Conservation (phyloP, 1,139 yeast genomes). For the Kurtzmaniella quercitrusa region DNA sequence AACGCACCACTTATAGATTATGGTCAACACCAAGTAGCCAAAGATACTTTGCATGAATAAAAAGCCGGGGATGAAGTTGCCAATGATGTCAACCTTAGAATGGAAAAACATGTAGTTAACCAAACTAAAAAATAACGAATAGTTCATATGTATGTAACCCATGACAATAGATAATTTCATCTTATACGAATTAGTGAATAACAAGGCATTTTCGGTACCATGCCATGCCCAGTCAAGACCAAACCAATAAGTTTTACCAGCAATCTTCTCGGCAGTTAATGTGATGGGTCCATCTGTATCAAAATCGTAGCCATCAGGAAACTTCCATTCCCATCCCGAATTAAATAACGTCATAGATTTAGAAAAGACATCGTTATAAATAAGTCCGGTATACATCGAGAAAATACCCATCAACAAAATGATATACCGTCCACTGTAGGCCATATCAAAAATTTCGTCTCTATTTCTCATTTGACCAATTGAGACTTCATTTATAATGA, state of each 20-base stretch:
- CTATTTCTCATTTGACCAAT: constrained; percentile 65
- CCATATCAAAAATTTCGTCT: constrained; percentile 97
- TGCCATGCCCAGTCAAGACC: constrained; percentile 98
- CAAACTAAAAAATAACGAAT: constrained; percentile 79
- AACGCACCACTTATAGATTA: constrained; percentile 89
- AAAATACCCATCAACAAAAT: constrained; percentile 86
- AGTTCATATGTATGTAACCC: constrained; percentile 95
- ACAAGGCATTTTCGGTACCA: constrained; percentile 86
- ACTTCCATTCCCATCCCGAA: constrained; percentile 85
- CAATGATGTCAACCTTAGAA: constrained; percentile 79
- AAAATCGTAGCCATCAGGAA: constrained; percentile 60
- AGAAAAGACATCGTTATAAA: constrained; percentile 92
- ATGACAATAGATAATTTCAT: constrained; percentile 92
- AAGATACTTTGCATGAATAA: constrained; percentile 94
- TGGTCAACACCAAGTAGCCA: constrained; percentile 81
- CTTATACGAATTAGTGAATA: constrained; percentile 91
- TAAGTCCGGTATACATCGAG: constrained; percentile 88
- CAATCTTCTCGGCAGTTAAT: constrained; percentile 53
- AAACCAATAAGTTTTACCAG: constrained; percentile 64
- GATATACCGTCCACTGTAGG: constrained; percentile 87
- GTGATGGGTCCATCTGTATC: constrained; percentile 48
- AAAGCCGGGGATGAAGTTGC: constrained; percentile 91
- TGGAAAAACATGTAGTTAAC: constrained; percentile 74
- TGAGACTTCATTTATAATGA: constrained; percentile 66
- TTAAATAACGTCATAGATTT: constrained; percentile 80